Percentiles rank a stretch among this genome's conserved stretches.
Conservation (phyloP, 345 rosid genomes). For the Populus pruinosa region DNA sequence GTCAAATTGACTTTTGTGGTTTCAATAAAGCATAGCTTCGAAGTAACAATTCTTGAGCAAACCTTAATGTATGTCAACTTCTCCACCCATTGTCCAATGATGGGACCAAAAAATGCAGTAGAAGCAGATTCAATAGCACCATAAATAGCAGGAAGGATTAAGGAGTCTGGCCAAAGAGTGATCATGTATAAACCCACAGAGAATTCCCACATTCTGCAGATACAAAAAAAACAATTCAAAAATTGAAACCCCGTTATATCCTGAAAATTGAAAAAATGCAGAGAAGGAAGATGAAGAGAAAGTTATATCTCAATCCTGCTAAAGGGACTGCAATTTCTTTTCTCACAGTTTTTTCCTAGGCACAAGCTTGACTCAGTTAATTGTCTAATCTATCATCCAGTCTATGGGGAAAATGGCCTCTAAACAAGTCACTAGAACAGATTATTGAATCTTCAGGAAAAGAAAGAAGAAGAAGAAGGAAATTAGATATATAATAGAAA, state of each 20-base stretch:
- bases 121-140: constrained; percentile 81
- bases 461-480: too few species aligned
- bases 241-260: too few species aligned
- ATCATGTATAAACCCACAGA: constrained; percentile 90
- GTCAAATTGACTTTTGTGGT: background rate
- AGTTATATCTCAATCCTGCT: background rate
- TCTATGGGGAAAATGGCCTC: background rate
- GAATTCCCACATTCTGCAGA: constrained; percentile 90
- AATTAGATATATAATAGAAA: background rate
- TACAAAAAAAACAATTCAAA: background rate
- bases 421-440: background rate
- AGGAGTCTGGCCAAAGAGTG: constrained; percentile 79
- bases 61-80: constrained; percentile 58
- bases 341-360: background rate
- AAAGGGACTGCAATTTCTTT: background rate
- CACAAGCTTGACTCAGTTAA: background rate
- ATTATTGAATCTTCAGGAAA: background rate
- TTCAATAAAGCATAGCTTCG: background rate
- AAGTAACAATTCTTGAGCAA: background rate
- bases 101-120: constrained; percentile 61
- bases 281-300: background rate
- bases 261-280: too few species aligned
- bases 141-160: constrained; percentile 71
- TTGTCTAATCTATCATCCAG: background rate
- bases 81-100: constrained; percentile 64